Evolutionary conservation across 1,284 basidiomycete species (phyloP).

Genomic region (Tylopilus sp.): DNA sequence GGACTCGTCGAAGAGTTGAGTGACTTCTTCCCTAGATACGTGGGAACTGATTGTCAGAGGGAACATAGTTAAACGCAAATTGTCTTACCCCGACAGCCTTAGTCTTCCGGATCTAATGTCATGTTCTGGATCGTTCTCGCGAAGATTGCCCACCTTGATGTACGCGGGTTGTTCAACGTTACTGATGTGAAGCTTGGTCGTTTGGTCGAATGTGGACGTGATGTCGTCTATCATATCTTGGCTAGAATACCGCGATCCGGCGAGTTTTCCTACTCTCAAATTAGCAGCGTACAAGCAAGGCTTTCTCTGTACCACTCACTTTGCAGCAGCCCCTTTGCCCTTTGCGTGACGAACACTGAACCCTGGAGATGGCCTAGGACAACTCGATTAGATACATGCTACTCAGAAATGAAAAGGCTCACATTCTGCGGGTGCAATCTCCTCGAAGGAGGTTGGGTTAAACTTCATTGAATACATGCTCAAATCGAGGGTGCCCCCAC

Average conservation of each 20-base stretch:
- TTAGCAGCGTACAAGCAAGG: neutral
- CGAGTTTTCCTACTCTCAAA: slow-evolving; percentile 17
- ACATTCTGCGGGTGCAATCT: slow-evolving; percentile 51
- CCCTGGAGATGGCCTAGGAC: slow-evolving; percentile 44
- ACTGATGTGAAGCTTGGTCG: slow-evolving; percentile 50
- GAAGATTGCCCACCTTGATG: slow-evolving; percentile 51
- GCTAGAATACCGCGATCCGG: slow-evolving; percentile 24
- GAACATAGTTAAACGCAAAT: slow-evolving; percentile 8
- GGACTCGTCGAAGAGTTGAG: slow-evolving; percentile 51
- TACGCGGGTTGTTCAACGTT: slow-evolving; percentile 41
- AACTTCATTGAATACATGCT: slow-evolving; percentile 54
- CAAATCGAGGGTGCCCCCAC: slow-evolving; percentile 64
- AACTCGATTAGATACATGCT: slow-evolving; percentile 17
- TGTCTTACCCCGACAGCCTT: slow-evolving; percentile 46
- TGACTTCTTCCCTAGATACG: slow-evolving; percentile 40
- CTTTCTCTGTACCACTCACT: too few relatives aligned
- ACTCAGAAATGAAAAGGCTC: slow-evolving; percentile 2
- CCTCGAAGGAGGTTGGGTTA: slow-evolving; percentile 41
- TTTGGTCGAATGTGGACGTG: slow-evolving; percentile 48
- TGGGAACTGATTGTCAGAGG: slow-evolving; percentile 1
- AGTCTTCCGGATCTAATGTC: slow-evolving; percentile 50
- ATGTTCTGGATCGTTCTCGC: slow-evolving; percentile 44
- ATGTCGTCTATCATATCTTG: slow-evolving; percentile 44
- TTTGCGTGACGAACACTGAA: slow-evolving; percentile 54
- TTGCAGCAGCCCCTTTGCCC: too few relatives aligned